Base-by-base conservation (phyloP, 257 asterid species). In the Voacanga thouarsii region DNA sequence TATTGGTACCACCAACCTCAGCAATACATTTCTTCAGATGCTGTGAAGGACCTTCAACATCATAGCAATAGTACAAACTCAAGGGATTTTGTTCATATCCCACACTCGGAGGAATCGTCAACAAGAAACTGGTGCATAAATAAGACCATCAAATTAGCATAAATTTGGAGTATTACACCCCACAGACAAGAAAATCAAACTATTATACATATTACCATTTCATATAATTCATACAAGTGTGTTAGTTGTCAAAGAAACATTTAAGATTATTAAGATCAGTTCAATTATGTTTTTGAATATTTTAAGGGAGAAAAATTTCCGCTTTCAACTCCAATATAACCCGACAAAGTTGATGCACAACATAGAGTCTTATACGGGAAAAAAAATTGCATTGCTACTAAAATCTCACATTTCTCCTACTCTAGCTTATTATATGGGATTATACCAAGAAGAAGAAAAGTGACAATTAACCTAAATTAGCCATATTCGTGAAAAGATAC, bases 61-160 rank as follows among this genome's bases (percentile, higher is more conserved):
- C 97, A 82, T 91, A 89, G 87, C 98, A 95, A 82, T 95, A 95
- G 81, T 95, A 95, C 87, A 95, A 64, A 77, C 92, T 93, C 91
- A 95, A 79, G 15, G 99, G 99, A 82, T 91, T 93, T 80, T 93
- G 99, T 72, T 88, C 96, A 73, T 95, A 95, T 81, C 98, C 99
- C 83, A 95, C 93, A 77, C 98, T 95, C 39, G 96, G 92, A 71
- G 99, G 99, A 83, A 95, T 95, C 33, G 98, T 93, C 97, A 95
- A 83, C 83, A 95, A 86, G 80, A 89, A 88, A 64, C 99, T 95
- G 97, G 78, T 24, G 51, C 74, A 70, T 14, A 78, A 71, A 77
- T n/a, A 43, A 88, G 73, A 80, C 37, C 41, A 65, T 75, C n/a
- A 53, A 75, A 1, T 45, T 41, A 51, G 74, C 28, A 44, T 3